Percentiles rank a stretch among this genome's conserved stretches.
Conservation (phyloP, 2,329 filamentous ascomycete species). For the Neopestalotiopsis sp. region DNA sequence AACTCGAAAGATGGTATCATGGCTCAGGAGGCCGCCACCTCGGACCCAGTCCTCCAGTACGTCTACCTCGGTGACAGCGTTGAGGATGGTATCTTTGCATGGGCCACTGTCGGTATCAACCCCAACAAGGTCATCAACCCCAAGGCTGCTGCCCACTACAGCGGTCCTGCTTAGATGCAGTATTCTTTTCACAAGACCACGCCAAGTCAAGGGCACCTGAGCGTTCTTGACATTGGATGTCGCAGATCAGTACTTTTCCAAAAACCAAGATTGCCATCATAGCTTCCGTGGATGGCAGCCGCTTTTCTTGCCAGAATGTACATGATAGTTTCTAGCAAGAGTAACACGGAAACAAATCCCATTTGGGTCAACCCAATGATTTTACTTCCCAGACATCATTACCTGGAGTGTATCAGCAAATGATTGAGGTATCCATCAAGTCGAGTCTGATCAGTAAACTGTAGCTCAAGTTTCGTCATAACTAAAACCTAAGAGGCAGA, state of each 20-base stretch:
- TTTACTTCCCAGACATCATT: no score
- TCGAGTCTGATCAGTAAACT: no score
- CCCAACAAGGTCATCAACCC: constrained; percentile 21
- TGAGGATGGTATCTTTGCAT: constrained; percentile 15
- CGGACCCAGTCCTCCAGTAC: constrained; percentile 15
- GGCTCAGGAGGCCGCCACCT: constrained; percentile 13
- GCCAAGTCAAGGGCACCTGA: neutral
- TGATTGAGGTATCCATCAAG: no score
- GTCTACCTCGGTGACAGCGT: constrained; percentile 15
- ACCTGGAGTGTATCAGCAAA: no score
- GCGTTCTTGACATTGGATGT: neutral
- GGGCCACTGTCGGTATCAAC: constrained; percentile 16
- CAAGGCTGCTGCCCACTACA: constrained; percentile 23
- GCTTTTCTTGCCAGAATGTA: neutral
- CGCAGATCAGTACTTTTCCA: neutral
- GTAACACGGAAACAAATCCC: neutral
- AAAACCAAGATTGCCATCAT: neutral
- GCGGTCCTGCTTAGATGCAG: neutral
- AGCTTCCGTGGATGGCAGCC: neutral
- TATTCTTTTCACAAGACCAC: neutral
- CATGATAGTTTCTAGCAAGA: neutral
- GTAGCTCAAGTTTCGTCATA: no score
- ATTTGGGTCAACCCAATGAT: neutral
- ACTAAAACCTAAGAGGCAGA: no score
- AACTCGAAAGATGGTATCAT: constrained; percentile 14